Conservation (phyloP, 1,139 yeast genomes). For the Pichia kudriavzevii region DNA sequence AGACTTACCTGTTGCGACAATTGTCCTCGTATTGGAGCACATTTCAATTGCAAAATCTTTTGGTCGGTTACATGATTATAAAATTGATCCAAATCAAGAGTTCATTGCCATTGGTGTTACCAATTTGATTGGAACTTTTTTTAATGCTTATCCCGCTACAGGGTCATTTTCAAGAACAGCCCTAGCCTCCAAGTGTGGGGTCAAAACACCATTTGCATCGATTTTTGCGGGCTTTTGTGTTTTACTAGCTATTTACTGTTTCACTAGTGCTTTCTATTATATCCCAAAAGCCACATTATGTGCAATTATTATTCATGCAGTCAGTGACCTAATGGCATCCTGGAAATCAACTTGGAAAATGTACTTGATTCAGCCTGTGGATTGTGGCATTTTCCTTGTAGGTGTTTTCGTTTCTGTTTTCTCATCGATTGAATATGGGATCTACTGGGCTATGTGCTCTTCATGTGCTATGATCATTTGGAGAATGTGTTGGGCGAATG, state of each 20-base stretch:
- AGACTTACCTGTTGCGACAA: slow-evolving; percentile 79
- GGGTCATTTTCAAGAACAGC: slow-evolving; percentile 96
- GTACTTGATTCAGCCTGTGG: slow-evolving; percentile 72
- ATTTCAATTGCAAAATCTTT: slow-evolving; percentile 91
- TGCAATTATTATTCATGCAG: slow-evolving; percentile 94
- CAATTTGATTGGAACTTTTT: slow-evolving; percentile 84
- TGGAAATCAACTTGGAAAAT: slow-evolving; percentile 66
- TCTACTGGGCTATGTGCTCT: slow-evolving; percentile 84
- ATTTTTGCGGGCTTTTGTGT: slow-evolving; percentile 86
- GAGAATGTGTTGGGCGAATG: slow-evolving; percentile 73
- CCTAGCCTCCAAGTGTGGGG: slow-evolving; percentile 90
- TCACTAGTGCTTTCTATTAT: slow-evolving; percentile 77
- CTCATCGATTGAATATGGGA: slow-evolving; percentile 78
- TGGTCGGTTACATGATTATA: slow-evolving; percentile 87
- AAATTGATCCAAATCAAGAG: slow-evolving; percentile 89
- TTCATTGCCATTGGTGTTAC: slow-evolving; percentile 90
- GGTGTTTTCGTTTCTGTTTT: slow-evolving; percentile 79
- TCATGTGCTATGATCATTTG: slow-evolving; percentile 68
- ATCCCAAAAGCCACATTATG: slow-evolving; percentile 84
- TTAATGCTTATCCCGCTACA: slow-evolving; percentile 91
- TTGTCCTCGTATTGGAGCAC: slow-evolving; percentile 80
- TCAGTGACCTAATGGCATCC: slow-evolving; percentile 72
- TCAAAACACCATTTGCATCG: slow-evolving; percentile 90
- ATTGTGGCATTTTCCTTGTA: slow-evolving; percentile 64
- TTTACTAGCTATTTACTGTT: slow-evolving; percentile 72